Percentiles rank a stretch among this genome's conserved stretches.
Conservation (phyloP, 202 grass and related monocot species). For the Eragrostis tef region DNA sequence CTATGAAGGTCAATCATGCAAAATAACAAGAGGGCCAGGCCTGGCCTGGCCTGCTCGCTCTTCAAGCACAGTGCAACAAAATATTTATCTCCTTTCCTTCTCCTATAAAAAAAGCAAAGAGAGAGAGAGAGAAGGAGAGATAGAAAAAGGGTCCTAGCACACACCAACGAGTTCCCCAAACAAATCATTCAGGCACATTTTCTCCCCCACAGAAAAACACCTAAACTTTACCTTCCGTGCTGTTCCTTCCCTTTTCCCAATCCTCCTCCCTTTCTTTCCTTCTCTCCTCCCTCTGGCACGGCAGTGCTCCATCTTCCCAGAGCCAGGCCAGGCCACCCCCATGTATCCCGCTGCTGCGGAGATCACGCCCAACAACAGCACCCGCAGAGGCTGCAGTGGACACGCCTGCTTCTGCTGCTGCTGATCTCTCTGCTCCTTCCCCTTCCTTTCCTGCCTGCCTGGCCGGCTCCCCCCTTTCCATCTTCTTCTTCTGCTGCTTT, state of each 20-base stretch:
- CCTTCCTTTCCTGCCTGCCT: slow-evolving; percentile 11
- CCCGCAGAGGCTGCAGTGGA: slow-evolving; percentile 50
- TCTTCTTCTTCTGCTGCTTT: background rate
- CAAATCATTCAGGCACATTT: slow-evolving; percentile 10
- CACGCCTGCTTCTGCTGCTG: slow-evolving; percentile 46
- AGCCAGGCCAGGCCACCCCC: slow-evolving; percentile 23
- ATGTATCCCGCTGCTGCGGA: slow-evolving; percentile 44
- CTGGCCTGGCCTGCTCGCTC: background rate
- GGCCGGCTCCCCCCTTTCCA: background rate
- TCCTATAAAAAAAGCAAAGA: background rate
- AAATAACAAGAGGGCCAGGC: background rate
- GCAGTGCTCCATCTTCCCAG: slow-evolving; percentile 16
- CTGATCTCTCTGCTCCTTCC: slow-evolving; percentile 8
- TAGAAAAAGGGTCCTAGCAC: background rate
- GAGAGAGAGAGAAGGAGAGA: background rate
- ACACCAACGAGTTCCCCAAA: background rate
- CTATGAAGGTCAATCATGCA: slow-evolving; percentile 13
- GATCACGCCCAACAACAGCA: slow-evolving; percentile 27
- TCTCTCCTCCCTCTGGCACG: slow-evolving; percentile 29
- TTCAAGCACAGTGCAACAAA: background rate
- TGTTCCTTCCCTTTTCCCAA: slow-evolving; percentile 40
- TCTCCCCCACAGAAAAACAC: background rate
- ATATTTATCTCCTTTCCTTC: too few species aligned
- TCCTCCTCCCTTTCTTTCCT: slow-evolving; percentile 15
- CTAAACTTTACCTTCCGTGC: slow-evolving; percentile 4